Percentiles rank a stretch among this genome's conserved stretches.
Conservation (phyloP, 1,284 basidiomycete genomes). For the Moniliophthora roreri region DNA sequence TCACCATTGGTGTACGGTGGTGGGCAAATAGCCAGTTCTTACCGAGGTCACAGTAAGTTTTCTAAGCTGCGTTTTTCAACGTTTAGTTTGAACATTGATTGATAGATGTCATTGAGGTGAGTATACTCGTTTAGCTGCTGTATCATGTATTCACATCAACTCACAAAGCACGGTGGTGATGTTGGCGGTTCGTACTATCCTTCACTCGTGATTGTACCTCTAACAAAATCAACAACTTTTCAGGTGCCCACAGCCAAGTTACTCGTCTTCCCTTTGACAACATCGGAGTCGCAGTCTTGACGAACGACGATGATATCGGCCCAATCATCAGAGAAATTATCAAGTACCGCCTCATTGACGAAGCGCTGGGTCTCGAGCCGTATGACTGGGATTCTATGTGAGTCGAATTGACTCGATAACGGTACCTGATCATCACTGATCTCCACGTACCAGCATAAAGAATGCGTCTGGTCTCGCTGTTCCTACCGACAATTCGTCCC, state of each 20-base stretch:
- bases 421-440: neutral
- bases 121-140: neutral
- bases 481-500: neutral
- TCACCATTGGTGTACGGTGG: slow-evolving; percentile 24
- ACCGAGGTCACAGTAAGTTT: slow-evolving; percentile 22
- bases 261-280: slow-evolving; percentile 35
- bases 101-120: slow-evolving; percentile 12
- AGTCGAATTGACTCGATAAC: neutral
- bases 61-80: neutral
- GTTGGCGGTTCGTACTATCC: slow-evolving; percentile 16
- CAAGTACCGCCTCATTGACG: slow-evolving; percentile 34
- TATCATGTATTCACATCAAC: neutral
- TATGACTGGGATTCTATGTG: slow-evolving; percentile 34
- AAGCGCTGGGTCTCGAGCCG: slow-evolving; percentile 29
- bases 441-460: no score
- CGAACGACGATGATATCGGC: slow-evolving; percentile 43
- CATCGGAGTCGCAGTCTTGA: slow-evolving; percentile 39
- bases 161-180: slow-evolving; percentile 19
- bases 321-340: slow-evolving; percentile 29
- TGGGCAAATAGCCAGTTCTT: slow-evolving; percentile 19
- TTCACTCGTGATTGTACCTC: neutral
- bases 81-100: neutral
- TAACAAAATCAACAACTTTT: slow-evolving; percentile 25
- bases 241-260: slow-evolving; percentile 29
- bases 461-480: neutral